Percentiles rank a stretch among this genome's conserved stretches.
Evolutionary conservation across 345 rosid species (phyloP).

Genomic region (Citrus hindsii): DNA sequence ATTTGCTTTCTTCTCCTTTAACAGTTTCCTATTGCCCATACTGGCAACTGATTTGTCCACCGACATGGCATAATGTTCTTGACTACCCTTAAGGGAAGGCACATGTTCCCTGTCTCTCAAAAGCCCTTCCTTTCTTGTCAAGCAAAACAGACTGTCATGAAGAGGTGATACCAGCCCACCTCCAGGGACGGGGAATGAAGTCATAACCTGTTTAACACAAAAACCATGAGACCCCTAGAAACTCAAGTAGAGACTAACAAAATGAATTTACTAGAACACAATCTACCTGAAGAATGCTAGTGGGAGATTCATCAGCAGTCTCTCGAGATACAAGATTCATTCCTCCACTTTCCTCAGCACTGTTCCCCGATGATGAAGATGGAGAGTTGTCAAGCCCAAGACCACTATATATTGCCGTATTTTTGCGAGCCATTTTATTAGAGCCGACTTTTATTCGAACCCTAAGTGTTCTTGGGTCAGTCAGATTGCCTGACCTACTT

Average conservation of each 20-base stretch:
- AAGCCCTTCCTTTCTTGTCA: conserved; percentile 29
- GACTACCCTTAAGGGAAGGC: conserved; percentile 13
- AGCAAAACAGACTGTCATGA: conserved; percentile 44
- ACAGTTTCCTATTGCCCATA: conserved; percentile 23
- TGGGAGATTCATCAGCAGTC: conserved; percentile 41
- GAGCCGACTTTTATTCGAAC: conserved; percentile 59
- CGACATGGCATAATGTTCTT: conserved; percentile 24
- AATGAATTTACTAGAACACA: conserved; percentile 18
- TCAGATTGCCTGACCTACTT: conserved; percentile 22
- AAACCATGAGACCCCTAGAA: conserved; percentile 16
- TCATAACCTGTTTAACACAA: conserved; percentile 62
- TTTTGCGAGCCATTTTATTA: conserved; percentile 38
- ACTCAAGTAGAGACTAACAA: conserved; percentile 10
- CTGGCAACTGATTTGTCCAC: conserved; percentile 27
- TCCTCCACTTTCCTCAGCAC: conserved; percentile 42
- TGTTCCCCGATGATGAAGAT: conserved; percentile 42
- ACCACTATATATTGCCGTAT: conserved; percentile 45
- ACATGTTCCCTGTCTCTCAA: conserved; percentile 23
- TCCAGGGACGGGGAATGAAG: conserved; percentile 46
- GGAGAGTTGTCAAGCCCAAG: conserved; percentile 65
- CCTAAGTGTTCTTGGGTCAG: conserved; percentile 43
- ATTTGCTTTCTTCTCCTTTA: conserved; percentile 33
- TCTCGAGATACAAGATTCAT: conserved; percentile 19
- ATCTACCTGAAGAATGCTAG: conserved; percentile 65
- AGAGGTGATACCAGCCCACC: conserved; percentile 64